phyloP scores from a whole-genome alignment of 345 rosid species.

The Rhodamnia argentea region DNA sequence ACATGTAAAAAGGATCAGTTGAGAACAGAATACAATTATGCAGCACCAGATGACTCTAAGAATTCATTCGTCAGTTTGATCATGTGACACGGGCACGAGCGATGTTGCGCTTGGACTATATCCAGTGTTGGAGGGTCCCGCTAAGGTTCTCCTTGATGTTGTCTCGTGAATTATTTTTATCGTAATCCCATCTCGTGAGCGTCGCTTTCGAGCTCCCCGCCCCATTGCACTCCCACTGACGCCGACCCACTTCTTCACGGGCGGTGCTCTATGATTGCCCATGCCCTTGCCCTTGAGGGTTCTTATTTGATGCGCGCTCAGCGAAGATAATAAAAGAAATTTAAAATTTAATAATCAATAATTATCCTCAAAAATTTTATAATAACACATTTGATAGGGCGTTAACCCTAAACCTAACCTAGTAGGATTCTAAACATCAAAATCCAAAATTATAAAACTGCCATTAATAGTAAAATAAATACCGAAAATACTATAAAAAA shows the following conservation, averaged over 20 bases:
- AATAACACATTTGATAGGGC: no score
- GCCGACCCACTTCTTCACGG: slow-evolving; percentile 36
- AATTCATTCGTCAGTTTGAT: not conserved
- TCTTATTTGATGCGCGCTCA: no score
- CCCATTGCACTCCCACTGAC: not conserved
- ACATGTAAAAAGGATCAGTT: not conserved
- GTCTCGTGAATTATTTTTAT: not conserved
- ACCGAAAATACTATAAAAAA: no score
- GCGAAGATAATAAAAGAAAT: no score
- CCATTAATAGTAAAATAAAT: no score
- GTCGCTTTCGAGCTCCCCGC: not conserved
- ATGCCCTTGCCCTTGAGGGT: not conserved
- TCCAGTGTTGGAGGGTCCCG: not conserved
- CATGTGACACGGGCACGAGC: not conserved
- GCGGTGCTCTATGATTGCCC: not conserved
- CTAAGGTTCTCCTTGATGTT: slow-evolving; percentile 1
- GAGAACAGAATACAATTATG: not conserved
- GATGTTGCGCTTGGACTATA: slow-evolving; percentile 3
- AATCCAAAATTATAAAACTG: no score
- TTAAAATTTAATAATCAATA: no score
- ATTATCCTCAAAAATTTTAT: no score
- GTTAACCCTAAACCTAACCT: no score
- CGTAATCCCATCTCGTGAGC: slow-evolving; percentile 23
- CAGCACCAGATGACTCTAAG: not conserved
- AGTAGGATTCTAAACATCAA: no score